Base-by-base conservation (phyloP, 2,329 filamentous ascomycete genomes). In the Fusarium verticillioides region DNA sequence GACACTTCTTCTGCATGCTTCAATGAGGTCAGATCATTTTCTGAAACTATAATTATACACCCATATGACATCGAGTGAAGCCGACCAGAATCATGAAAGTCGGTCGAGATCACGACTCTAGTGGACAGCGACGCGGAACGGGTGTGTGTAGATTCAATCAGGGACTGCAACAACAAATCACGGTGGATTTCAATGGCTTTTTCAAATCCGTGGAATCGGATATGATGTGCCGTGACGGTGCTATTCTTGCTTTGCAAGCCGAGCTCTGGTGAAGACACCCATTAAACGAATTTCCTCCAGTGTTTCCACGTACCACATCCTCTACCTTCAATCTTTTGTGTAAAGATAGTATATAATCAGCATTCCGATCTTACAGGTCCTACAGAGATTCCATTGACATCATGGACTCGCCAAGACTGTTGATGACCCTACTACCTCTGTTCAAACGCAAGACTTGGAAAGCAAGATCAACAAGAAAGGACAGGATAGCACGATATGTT, bases 391-490 rank as follows among this genome's bases (percentile, higher is more conserved):
- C 15, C 7, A 34, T n/a, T 32, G 15, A 12, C 4, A 15, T 7
- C 46, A 50, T 39, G 37, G 6, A 21, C 37, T 39, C 37, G 37
- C 37, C 37, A 39, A 39, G 5, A 39, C 37, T 39, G 19, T 7
- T 39, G 37, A 39, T 2, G 19, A 39, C 5, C 26, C 26, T 26
- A 26, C 26, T 26, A 26, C 26, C 26, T 21, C 37, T 39, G 19
- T 7, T 39, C 37, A 39, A 21, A 39, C 19, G n/a, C 21, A 50
- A 34, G 8, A 23, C 21, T 30, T 32, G 21, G 46, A 32, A 49
- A 15, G 46, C 15, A n/a, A 23, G 30, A 4, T 16, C 9, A 7
- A 9, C 15, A 7, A 18, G 5, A 12, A 47, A 15, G 0, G 5
- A 28, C 4, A 26, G 9, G 4, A 28, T 44, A 5, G 43, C 23